Evolutionary conservation across 2,329 filamentous ascomycete genomes (phyloP).

Genomic region (Curvularia lunata): DNA sequence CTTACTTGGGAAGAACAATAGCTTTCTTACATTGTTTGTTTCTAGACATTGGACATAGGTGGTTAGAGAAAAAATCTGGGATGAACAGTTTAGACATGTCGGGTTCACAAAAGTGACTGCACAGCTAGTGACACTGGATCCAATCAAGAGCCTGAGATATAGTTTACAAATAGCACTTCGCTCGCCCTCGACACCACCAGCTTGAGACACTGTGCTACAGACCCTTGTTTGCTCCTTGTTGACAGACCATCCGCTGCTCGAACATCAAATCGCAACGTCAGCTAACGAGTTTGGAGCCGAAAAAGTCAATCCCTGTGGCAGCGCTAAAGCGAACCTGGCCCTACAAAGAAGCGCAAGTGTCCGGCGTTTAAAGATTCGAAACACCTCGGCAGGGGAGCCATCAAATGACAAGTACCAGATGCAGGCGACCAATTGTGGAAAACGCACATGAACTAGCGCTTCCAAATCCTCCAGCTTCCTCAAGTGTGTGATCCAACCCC

Average conservation of each 20-base stretch:
- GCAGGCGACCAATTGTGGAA: neutral
- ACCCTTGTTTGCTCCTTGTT: neutral
- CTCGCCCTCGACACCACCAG: neutral
- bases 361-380: neutral
- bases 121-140: neutral
- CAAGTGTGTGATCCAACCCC: neutral
- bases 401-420: neutral
- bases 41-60: neutral
- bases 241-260: neutral
- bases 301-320: neutral
- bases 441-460: neutral
- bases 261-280: neutral
- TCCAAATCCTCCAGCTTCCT: neutral
- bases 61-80: neutral
- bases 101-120: neutral
- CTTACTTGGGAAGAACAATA: constrained; percentile 73
- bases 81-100: neutral
- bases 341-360: neutral
- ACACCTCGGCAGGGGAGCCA: neutral
- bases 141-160: neutral
- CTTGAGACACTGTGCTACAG: neutral
- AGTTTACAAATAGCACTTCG: neutral
- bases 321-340: neutral
- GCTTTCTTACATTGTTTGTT: neutral
- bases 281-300: neutral